Conservation (phyloP, 352 stramenopile genomes). For the Globisporangium spiculum region DNA sequence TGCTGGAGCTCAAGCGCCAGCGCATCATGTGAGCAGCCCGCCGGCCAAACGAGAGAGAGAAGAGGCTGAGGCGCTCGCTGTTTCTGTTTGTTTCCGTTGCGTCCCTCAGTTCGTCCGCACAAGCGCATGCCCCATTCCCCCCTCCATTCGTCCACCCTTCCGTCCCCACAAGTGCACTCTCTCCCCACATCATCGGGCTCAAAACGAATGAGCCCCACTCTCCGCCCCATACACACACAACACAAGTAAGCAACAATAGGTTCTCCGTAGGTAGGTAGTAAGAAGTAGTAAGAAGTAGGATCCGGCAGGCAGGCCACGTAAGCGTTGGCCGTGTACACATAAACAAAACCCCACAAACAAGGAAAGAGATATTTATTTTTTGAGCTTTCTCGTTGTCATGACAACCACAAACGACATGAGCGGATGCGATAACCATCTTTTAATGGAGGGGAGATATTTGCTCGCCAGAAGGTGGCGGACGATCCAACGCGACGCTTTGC, state of each 20-base stretch:
- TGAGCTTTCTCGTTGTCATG: not conserved
- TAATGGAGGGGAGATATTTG: no score
- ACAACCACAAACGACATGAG: not conserved
- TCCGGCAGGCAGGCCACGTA: not conserved
- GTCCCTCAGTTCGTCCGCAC: constrained; percentile 2
- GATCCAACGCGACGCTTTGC: no score
- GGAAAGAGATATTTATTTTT: constrained; percentile 11
- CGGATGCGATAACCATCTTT: no score
- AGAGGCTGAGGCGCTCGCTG: not conserved
- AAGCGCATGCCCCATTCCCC: not conserved
- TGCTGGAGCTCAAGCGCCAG: constrained; percentile 37
- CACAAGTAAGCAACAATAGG: constrained; percentile 1
- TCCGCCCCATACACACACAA: not conserved
- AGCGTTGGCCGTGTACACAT: constrained; percentile 5
- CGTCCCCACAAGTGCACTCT: not conserved
- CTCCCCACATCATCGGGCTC: constrained; percentile 2
- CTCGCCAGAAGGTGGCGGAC: no score
- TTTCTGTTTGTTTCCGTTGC: constrained; percentile 6
- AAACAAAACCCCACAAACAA: constrained; percentile 10
- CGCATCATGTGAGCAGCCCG: constrained; percentile 22
- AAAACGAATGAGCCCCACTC: constrained; percentile 7
- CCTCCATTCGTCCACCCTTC: not conserved
- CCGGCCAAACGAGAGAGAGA: not conserved
- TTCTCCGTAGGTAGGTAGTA: not conserved
- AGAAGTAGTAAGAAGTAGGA: not conserved